Evolutionary conservation across 768 basidiomycete species (phyloP).

Genomic region (Hydnomerulius pinastri): DNA sequence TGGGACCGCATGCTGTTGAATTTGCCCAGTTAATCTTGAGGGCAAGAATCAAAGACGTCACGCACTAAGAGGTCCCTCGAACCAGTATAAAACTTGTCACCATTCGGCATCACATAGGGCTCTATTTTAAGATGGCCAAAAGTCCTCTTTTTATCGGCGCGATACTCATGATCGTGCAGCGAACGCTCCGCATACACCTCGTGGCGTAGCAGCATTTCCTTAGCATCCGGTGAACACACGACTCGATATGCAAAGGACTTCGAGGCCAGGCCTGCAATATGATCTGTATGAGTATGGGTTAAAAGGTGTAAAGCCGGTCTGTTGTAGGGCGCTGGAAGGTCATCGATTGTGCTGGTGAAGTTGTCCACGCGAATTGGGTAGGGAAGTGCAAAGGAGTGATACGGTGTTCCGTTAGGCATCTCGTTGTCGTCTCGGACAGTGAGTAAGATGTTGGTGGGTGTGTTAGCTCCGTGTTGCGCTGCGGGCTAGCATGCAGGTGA

Average conservation of each 20-base stretch:
- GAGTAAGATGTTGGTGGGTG: background rate
- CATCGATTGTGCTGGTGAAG: conserved; percentile 54
- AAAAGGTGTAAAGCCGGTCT: conserved; percentile 66
- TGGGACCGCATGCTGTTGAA: conserved; percentile 53
- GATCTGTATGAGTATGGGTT: conserved; percentile 89
- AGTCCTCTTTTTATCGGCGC: conserved; percentile 42
- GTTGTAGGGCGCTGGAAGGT: conserved; percentile 33
- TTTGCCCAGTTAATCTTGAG: background rate
- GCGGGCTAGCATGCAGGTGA: background rate
- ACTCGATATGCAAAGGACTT: conserved; percentile 73
- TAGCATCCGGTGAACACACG: conserved; percentile 81
- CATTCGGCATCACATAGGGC: conserved; percentile 47
- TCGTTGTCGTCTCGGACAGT: background rate
- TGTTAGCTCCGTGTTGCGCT: background rate
- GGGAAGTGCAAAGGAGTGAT: conserved; percentile 72
- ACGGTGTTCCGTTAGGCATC: conserved; percentile 81
- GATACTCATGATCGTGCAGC: conserved; percentile 45
- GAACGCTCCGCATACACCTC: conserved; percentile 71
- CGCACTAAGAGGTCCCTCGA: conserved; percentile 71
- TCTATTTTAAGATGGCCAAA: conserved; percentile 69
- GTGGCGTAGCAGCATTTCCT: conserved; percentile 80
- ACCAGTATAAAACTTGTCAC: conserved; percentile 47
- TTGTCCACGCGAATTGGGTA: conserved; percentile 88
- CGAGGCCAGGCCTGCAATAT: conserved; percentile 74
- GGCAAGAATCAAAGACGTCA: background rate